Percentiles rank a stretch among this genome's conserved stretches.
Evolutionary conservation across 164 flowering plant species (phyloP).

Genomic region (Vitis rupestris): DNA sequence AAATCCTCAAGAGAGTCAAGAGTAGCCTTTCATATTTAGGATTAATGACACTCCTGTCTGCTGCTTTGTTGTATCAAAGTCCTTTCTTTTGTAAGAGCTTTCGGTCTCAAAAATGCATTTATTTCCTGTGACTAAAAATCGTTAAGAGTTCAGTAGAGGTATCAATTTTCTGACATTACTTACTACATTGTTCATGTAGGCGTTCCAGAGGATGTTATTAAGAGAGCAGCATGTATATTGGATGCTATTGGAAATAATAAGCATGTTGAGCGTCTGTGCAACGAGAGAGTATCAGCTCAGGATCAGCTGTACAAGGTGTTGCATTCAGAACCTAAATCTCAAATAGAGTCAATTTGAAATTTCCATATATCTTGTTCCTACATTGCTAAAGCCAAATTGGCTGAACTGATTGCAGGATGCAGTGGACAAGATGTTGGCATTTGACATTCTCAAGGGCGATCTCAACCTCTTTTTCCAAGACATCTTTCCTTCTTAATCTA

Average conservation of each 20-base stretch:
- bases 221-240: slow-evolving; percentile 69
- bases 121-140: too few species aligned
- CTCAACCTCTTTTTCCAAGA: slow-evolving; percentile 59
- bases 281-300: slow-evolving; percentile 46
- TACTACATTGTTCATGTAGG: slow-evolving; percentile 36
- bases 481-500: slow-evolving; percentile 30
- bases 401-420: slow-evolving; percentile 49
- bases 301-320: slow-evolving; percentile 76
- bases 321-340: neutral
- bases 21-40: too few species aligned
- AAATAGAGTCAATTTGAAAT: neutral
- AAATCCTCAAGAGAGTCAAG: too few species aligned
- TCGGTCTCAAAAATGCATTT: neutral
- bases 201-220: slow-evolving; percentile 67
- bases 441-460: slow-evolving; percentile 61
- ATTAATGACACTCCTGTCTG: too few species aligned
- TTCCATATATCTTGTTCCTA: neutral
- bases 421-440: slow-evolving; percentile 60
- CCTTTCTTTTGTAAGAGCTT: neutral
- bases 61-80: neutral
- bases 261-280: slow-evolving; percentile 45
- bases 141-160: too few species aligned
- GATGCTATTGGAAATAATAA: slow-evolving; percentile 35
- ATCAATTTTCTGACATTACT: neutral
- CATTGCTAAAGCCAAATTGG: neutral